These are phyloP conservation scores for Nakaseomyces sp. DNA, from an alignment of 1,139 yeast genomes.

Conservation along the genomic window DNA sequence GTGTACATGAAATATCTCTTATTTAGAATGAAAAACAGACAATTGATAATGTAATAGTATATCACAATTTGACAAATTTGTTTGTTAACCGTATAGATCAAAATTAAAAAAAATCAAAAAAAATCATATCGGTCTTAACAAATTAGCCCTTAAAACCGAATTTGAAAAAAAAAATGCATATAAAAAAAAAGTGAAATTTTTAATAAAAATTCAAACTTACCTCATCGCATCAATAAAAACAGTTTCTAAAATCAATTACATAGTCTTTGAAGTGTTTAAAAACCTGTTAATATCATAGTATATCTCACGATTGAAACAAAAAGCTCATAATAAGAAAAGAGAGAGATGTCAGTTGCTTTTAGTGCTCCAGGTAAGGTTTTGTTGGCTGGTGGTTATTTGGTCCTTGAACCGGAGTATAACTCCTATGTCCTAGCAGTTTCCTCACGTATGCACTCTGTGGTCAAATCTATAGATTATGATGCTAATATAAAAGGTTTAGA, in stretches of 20 bases:
- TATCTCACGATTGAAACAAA: too few species aligned
- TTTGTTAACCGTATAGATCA: too few species aligned
- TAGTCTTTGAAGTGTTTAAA: too few species aligned
- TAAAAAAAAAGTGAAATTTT: background rate
- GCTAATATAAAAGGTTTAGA: constrained; percentile 17
- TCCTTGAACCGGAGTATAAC: constrained; percentile 63
- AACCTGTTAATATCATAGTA: too few species aligned
- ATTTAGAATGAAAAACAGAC: too few species aligned
- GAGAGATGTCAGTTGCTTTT: constrained; percentile 34
- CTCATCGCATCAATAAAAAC: background rate
- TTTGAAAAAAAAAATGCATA: background rate
- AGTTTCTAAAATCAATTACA: too few species aligned
- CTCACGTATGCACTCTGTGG: constrained; percentile 78
- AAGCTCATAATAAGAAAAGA: too few species aligned
- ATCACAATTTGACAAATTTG: too few species aligned
- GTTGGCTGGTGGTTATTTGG: constrained; percentile 89
- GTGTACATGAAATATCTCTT: too few species aligned
- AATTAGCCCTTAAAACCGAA: background rate
- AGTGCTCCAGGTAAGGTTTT: constrained; percentile 96
- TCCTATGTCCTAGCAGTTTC: constrained; percentile 85
- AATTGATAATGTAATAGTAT: too few species aligned
- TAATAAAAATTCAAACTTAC: background rate
- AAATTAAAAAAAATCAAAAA: too few species aligned
- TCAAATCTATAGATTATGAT: constrained; percentile 25
- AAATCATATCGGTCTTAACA: constrained; percentile 3